phyloP scores from a whole-genome alignment of 1,284 basidiomycete genomes.

The Ganoderma boninense region DNA sequence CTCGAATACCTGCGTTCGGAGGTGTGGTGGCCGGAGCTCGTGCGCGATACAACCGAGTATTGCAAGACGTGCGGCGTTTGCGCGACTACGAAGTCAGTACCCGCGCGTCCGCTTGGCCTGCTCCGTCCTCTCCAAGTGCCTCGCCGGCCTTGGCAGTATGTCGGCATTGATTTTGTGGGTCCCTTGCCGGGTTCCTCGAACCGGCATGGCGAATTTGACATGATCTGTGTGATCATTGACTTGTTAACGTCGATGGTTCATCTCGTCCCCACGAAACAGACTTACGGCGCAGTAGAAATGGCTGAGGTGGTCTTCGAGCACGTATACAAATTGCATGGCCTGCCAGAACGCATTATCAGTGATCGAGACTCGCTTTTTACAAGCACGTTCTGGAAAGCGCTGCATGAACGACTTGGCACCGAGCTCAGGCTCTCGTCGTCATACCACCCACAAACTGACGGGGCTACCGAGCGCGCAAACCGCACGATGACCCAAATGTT shows the following conservation, averaged over 20 bases:
- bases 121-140: constrained; percentile 28
- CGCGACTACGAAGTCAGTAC: constrained; percentile 14
- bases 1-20: constrained; percentile 33
- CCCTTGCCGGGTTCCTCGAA: constrained; percentile 41
- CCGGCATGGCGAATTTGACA: constrained; percentile 38
- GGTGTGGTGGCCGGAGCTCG: constrained; percentile 41
- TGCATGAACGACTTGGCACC: constrained; percentile 2
- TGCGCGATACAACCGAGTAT: constrained; percentile 28
- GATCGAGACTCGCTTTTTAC: neutral
- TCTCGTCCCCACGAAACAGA: constrained; percentile 35
- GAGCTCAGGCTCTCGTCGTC: neutral
- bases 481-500: neutral
- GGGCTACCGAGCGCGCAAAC: neutral
- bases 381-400: neutral
- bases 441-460: neutral
- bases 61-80: constrained; percentile 37
- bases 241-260: constrained; percentile 43
- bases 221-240: constrained; percentile 42
- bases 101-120: neutral
- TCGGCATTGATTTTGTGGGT: constrained; percentile 48
- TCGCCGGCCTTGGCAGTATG: constrained; percentile 37
- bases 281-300: constrained; percentile 43
- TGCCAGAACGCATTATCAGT: neutral
- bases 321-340: constrained; percentile 3
- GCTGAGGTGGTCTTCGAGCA: constrained; percentile 5